Evolutionary conservation across 2,329 filamentous ascomycete genomes (phyloP).

Genomic region (Alternaria angustiovoidea): DNA sequence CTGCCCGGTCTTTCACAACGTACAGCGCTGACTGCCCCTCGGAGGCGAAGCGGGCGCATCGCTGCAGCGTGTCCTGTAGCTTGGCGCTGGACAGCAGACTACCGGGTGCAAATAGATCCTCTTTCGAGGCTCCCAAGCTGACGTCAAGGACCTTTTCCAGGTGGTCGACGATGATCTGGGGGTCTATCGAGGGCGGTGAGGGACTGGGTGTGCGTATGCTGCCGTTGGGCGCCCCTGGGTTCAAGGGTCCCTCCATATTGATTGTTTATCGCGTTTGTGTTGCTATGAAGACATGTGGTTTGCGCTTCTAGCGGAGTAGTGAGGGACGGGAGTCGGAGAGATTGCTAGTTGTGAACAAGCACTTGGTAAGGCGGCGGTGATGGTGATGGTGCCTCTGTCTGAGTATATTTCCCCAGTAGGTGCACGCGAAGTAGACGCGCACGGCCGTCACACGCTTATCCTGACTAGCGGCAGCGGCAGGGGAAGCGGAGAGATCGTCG

Average conservation of each 20-base stretch:
- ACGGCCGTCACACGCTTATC: conserved; percentile 19
- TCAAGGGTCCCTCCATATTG: conserved; percentile 54
- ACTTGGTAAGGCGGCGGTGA: conserved; percentile 27
- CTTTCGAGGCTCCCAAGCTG: conserved; percentile 63
- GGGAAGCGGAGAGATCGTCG: conserved; percentile 27
- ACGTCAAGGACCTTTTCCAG: conserved; percentile 58
- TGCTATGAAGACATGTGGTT: conserved; percentile 44
- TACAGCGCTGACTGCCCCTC: conserved; percentile 90
- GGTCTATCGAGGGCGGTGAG: conserved; percentile 54
- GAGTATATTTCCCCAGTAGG: conserved; percentile 21
- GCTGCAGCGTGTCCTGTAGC: conserved; percentile 80
- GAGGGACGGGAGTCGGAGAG: conserved; percentile 11
- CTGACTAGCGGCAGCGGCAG: conserved; percentile 31
- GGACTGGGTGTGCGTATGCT: conserved; percentile 47
- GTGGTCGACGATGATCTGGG: conserved; percentile 59
- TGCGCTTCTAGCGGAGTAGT: conserved; percentile 26
- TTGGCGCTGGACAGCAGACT: conserved; percentile 80
- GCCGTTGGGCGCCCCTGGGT: conserved; percentile 52
- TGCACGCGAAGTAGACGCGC: conserved; percentile 27
- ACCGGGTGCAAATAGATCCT: conserved; percentile 80
- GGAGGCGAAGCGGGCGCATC: conserved; percentile 87
- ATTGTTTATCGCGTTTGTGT: conserved; percentile 33
- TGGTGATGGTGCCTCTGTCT: conserved; percentile 36
- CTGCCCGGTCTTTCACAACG: conserved; percentile 81
- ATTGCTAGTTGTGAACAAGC: conserved; percentile 14